Evolutionary conservation across 192 early-diverging fungal species (phyloP), one percentile per base, ranked within the genome.

Genomic region (Spizellomyces punctatus): DNA sequence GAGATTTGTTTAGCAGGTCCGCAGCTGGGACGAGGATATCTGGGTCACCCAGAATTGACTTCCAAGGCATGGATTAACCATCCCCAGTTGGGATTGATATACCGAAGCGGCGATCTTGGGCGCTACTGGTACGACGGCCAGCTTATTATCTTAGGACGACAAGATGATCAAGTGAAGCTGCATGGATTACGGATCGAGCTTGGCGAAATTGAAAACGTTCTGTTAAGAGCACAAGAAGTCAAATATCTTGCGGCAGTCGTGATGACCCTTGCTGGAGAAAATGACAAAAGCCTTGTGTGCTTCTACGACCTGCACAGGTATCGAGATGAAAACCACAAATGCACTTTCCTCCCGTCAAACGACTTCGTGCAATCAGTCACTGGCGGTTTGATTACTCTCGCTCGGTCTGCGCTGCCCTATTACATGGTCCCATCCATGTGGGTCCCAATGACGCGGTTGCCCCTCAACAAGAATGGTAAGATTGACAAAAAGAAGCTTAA

Each of bases 391-490:
- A 22, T 52, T 14, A 7, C 16, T 19, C 47, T 54, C n/a, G 47
- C 8, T 41, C 16, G 9, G 41, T 7, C 9, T 14, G 41, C 57
- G 9, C 65, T 81, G 19, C 77, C 80, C 14, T 10, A 36, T 17
- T 81, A 78, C 59, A 81, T 81, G 80, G 54, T 58, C 10, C 80
- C 80, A 21, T 66, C 78, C 7, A 52, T 63, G 36, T 73, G 58
- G 45, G 60, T 77, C 2, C 6, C 14, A 6, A n/a, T 80, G 17
- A 64, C 68, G 5, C 42, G 16, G 14, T 27, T 81, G 36, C 80
- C 80, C 9, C 43, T 68, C 41, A 81, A 71, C 46, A 21, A 12
- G 16, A 81, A 77, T 47, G 78, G 73, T 27, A 81, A 72, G 70
- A 44, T 72, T 45, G 68, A 70, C 58, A 58, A 60, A 41, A 66